These are phyloP conservation scores for Thelephora aurantiotincta DNA, from an alignment of 768 basidiomycete species.

Conservation along the genomic window DNA sequence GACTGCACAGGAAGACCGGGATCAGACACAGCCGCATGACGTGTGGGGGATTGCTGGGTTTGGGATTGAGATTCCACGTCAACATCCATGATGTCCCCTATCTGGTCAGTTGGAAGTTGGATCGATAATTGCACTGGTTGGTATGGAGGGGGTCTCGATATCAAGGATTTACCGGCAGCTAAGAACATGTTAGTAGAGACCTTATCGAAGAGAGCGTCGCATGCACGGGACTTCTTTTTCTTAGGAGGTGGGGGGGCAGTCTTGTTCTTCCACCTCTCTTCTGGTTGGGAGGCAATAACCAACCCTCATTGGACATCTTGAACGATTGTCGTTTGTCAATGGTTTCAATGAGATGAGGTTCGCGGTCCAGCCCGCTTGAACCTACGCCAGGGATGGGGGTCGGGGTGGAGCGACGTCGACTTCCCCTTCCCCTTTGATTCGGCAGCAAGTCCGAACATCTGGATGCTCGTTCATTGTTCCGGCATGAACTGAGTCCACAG, in stretches of 20 bases:
- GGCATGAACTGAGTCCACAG: no score
- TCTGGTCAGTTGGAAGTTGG: background rate
- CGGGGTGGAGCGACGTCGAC: background rate
- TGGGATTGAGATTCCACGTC: constrained; percentile 1
- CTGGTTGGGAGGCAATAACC: constrained; percentile 71
- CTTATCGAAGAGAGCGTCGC: constrained; percentile 10
- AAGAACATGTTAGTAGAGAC: background rate
- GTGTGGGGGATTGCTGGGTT: no score
- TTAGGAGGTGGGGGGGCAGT: constrained; percentile 30
- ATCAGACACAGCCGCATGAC: no score
- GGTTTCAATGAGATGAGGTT: constrained; percentile 29
- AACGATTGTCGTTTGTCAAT: constrained; percentile 66
- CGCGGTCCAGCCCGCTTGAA: no score
- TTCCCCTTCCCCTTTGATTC: background rate
- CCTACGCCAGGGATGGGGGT: background rate
- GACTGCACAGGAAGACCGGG: no score
- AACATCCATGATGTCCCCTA: constrained; percentile 1
- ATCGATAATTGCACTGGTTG: background rate
- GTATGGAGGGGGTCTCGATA: background rate
- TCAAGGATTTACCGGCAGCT: background rate
- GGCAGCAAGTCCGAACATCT: background rate
- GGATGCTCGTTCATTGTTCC: no score
- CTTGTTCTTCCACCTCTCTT: constrained; percentile 44
- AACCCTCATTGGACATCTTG: constrained; percentile 71
- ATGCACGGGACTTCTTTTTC: constrained; percentile 36